Evolutionary conservation across 2,329 filamentous ascomycete genomes (phyloP).

Genomic region (Neopestalotiopsis rosae): DNA sequence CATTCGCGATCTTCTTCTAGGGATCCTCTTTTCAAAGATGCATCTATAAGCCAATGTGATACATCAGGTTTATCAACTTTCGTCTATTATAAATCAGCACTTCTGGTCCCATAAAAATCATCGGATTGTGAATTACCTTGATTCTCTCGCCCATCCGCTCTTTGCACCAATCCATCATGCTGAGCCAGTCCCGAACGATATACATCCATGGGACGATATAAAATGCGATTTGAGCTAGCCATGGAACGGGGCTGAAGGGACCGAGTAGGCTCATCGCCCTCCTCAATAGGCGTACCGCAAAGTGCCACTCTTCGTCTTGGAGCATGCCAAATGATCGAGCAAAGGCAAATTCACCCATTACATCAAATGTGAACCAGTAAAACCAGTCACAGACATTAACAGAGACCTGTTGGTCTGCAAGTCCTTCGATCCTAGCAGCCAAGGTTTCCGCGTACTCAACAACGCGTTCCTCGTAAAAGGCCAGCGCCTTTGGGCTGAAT

Average conservation of each 20-base stretch:
- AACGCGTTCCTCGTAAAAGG: background rate
- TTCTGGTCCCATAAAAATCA: background rate
- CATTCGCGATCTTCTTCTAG: no score
- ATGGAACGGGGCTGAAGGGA: conserved; percentile 21
- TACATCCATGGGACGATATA: conserved; percentile 13
- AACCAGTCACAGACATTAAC: no score
- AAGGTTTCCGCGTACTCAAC: background rate
- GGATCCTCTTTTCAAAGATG: no score
- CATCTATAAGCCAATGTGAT: no score
- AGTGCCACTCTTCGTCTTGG: no score
- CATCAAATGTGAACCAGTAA: conserved; percentile 36
- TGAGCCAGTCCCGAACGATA: conserved; percentile 11
- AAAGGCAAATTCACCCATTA: conserved; percentile 22
- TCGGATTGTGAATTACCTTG: background rate
- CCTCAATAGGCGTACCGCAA: conserved; percentile 28
- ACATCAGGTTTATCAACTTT: no score
- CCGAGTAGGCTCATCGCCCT: conserved; percentile 19
- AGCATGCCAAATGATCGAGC: conserved; percentile 36
- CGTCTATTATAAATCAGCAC: no score
- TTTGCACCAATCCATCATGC: background rate
- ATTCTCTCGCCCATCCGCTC: background rate
- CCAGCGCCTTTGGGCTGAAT: background rate
- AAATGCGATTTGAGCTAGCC: conserved; percentile 18
- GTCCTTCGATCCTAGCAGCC: no score
- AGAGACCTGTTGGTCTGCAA: no score